These are phyloP conservation scores for Populus hybrid DNA, from an alignment of 441 rosid species.

Conservation along the genomic window DNA sequence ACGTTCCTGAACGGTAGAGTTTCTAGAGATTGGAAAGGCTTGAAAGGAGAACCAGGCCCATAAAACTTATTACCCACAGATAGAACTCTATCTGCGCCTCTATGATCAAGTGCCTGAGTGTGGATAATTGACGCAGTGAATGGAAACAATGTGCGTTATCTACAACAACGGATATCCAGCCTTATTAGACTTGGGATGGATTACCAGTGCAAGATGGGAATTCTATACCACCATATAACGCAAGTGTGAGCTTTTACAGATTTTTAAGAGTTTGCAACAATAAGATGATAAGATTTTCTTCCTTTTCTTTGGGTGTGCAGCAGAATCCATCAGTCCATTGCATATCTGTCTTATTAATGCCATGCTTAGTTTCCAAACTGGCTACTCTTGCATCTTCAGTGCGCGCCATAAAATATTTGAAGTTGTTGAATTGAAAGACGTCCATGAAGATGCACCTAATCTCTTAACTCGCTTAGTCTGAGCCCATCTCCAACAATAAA, in stretches of 20 bases:
- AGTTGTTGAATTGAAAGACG: neutral
- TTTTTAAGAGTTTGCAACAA: neutral
- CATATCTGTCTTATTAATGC: neutral
- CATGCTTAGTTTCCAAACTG: neutral
- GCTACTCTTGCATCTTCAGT: neutral
- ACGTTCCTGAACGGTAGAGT: neutral
- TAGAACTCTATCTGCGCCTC: neutral
- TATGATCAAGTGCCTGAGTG: neutral
- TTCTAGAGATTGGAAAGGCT: conserved; percentile 1
- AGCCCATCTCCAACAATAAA: conserved; percentile 5
- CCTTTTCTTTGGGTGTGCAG: neutral
- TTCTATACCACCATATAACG: neutral
- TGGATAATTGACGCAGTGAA: neutral
- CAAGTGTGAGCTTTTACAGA: neutral
- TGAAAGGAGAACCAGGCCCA: neutral
- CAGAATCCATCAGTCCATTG: neutral
- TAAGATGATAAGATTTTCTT: neutral
- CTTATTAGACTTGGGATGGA: neutral
- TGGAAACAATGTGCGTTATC: neutral
- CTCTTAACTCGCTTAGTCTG: neutral
- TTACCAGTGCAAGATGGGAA: neutral
- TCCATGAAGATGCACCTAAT: neutral
- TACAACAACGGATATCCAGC: neutral
- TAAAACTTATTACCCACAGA: neutral
- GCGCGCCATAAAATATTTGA: neutral